Evolutionary conservation across 306 rosid species (phyloP).

Genomic region (Styphnolobium japonicum): DNA sequence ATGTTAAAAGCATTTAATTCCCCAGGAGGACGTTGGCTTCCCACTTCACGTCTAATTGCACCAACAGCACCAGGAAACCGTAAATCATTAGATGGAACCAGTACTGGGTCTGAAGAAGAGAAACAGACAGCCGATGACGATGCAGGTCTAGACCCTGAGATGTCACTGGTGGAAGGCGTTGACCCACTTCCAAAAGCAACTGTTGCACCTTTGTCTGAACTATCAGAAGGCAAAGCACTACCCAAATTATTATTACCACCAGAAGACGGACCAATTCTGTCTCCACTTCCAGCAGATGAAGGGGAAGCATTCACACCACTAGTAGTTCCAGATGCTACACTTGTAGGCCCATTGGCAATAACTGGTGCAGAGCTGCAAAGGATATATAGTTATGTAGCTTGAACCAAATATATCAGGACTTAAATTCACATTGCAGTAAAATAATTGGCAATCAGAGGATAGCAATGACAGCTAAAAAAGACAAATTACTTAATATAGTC

Average conservation of each 20-base stretch:
- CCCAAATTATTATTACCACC: constrained; percentile 25
- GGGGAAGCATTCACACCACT: background rate
- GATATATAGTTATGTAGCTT: background rate
- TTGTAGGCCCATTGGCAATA: constrained; percentile 37
- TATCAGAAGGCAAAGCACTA: constrained; percentile 12
- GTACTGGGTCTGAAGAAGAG: constrained; percentile 46
- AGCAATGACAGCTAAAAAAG: background rate
- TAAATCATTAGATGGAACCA: constrained; percentile 43
- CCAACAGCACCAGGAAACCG: constrained; percentile 40
- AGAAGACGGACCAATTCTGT: constrained; percentile 35
- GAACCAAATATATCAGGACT: background rate
- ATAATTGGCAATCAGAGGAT: background rate
- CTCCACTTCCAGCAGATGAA: constrained; percentile 24
- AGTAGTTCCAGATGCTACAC: constrained; percentile 31
- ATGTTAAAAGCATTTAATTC: constrained; percentile 32
- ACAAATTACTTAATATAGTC: background rate
- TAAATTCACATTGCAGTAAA: background rate
- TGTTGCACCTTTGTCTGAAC: constrained; percentile 19
- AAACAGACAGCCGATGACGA: constrained; percentile 43
- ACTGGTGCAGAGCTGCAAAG: constrained; percentile 46
- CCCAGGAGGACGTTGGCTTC: constrained; percentile 30
- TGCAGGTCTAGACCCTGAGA: constrained; percentile 22
- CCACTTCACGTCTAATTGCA: constrained; percentile 47
- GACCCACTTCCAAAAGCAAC: constrained; percentile 27
- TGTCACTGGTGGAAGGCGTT: constrained; percentile 27